Evolutionary conservation across 352 stramenopile species (phyloP).

Genomic region (Phytopythium boreale): DNA sequence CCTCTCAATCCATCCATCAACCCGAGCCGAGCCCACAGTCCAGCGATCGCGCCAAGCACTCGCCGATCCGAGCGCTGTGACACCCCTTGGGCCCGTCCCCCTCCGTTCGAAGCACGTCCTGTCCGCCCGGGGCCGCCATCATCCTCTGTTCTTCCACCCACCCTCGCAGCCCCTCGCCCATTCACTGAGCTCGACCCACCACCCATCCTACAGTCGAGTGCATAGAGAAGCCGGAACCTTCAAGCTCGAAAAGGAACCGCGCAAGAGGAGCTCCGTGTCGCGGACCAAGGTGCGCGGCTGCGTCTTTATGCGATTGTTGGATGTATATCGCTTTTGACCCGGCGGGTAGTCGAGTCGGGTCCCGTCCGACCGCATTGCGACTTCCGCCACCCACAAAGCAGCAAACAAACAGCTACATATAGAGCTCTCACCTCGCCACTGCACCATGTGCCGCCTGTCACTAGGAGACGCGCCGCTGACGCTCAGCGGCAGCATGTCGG

Average conservation of each 20-base stretch:
- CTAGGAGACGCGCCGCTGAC: constrained; percentile 6
- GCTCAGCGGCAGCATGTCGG: constrained; percentile 32
- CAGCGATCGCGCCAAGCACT: too few species aligned
- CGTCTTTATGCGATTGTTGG: background rate
- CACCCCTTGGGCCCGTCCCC: background rate
- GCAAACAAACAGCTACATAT: too few species aligned
- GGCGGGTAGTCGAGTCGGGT: background rate
- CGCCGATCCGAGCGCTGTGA: background rate
- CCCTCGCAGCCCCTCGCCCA: too few species aligned
- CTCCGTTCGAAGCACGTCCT: background rate
- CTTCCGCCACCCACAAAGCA: background rate
- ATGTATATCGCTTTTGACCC: background rate
- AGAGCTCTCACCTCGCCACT: too few species aligned
- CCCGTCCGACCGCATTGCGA: background rate
- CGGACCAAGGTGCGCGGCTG: background rate
- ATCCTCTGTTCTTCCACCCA: background rate
- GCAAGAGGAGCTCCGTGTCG: background rate
- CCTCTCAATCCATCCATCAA: background rate
- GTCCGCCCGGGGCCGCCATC: background rate
- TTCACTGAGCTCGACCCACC: background rate
- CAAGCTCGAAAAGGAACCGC: constrained; percentile 2
- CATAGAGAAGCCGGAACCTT: constrained; percentile 4
- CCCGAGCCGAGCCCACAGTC: too few species aligned
- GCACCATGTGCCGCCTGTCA: constrained; percentile 6
- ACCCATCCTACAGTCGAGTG: background rate